Evolutionary conservation across 805 yeast genomes (phyloP), one percentile per base, ranked within the genome.

Genomic region (Metschnikowia vanudenii): DNA sequence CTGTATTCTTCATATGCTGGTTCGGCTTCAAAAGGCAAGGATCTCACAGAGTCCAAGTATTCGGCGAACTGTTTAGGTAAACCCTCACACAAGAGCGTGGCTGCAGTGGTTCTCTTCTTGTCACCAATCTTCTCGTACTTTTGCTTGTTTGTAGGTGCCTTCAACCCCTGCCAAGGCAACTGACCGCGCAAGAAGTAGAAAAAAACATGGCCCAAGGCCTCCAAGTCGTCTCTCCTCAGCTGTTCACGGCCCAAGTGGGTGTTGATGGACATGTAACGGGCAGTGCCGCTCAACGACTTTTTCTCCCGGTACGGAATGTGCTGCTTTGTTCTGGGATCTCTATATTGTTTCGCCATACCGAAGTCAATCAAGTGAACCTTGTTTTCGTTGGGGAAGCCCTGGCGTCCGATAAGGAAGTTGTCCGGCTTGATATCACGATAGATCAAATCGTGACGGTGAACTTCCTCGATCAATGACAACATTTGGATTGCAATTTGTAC

Each of bases 171-270:
- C 99, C 99, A 92, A 45, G 99, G 99, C 60, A 92, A 80, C 14
- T 96, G 86, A 37, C 99, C 98, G 48, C 96, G 82, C 68, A 96
- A 86, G 65, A 92, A 94, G 70, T 92, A 92, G 58, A 92, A 88
- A 58, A 94, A 76, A 44, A 92, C 97, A 64, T 92, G 92, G 41
- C 97, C 98, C 61, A 92, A 78, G 51, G 94, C 84, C 71, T 94
- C 99, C 59, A 92, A 78, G 67, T 92, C 99, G 69, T 92, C 99
- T 66, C 99, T 82, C 73, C 99, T 83, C 58, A 90, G 83, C 71
- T 92, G 99, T 67, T 92, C 99, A 57, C 92, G 87, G 46, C 99
- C 99, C 65, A 94, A 75, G 70, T 92, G 99, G 30, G 99, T 92
- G 69, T 91, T 92, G 57, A 94, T 85, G 49, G 90, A 81, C 42